Base-by-base conservation (phyloP, 2,329 filamentous ascomycete genomes). In the Fusarium sambucinum region DNA sequence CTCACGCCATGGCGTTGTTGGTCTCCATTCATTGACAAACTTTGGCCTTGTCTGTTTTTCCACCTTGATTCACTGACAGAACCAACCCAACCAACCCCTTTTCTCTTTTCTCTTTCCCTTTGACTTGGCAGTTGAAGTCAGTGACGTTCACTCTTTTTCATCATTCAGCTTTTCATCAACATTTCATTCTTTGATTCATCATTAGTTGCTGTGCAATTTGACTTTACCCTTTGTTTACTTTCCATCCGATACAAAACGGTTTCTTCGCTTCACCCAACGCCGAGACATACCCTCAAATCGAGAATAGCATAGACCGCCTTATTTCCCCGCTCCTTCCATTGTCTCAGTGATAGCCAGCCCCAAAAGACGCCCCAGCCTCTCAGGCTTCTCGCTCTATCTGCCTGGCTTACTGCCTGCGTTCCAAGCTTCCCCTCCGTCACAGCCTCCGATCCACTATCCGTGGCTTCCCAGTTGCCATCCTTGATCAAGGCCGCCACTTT, bases 401-500 rank as follows among this genome's bases (percentile, higher is more conserved):
- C 19, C 41, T 54, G 52, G 57, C 55, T 68, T 55, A 55, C 66
- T 69, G 52, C 51, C 56, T 67, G 38, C 66, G 67, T 68, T 70
- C 67, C 67, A 70, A 63, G 55, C 64, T 68, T 57, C 48, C 52
- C 64, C 64, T 48, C 13, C 29, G 44, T 60, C 61, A 52, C 52
- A 65, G 56, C 64, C 57, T 62, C 41, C 48, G 66, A 66, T 69
- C 66, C 66, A 69, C 66, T 51, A 54, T 44, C 47, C 45, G 53
- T 61, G 59, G 47, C 67, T 70, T 70, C 63, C 67, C 57, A 55
- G 47, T 63, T 70, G 70, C 63, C 63, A 64, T 60, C 55, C 47
- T 29, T 51, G 47, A 60, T 48, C 59, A 55, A 70, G 41, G 64
- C 67, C 63, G 63, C 68, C 68, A 70, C 59, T 70, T 70, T 67